Evolutionary conservation across 2,329 filamentous ascomycete genomes (phyloP), one percentile per base, ranked within the genome.

Genomic region (Penicillium sp.): DNA sequence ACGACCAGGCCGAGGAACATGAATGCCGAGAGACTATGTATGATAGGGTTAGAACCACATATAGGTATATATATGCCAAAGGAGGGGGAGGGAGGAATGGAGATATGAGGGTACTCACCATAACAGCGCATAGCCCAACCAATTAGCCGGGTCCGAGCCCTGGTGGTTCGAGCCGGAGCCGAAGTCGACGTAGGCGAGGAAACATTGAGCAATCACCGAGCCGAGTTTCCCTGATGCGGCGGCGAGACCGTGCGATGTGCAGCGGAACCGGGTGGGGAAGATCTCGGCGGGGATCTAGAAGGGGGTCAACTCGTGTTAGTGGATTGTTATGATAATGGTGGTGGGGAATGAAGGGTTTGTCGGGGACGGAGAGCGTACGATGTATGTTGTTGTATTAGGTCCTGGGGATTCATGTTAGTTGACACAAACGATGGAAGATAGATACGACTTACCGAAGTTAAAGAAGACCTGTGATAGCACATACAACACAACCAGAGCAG

Each of bases 191-290:
- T 62, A 66, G 9, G 58, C 56, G 17, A 62, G 44, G 26, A 64
- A 66, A 13, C 55, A 58, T 26, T 66, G 64, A 2, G 61, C 64
- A 7, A 73, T 62, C 44, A 74, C 67, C 3, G 80, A 79, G 6
- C 82, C 82, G 0, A 84, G 67, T 66, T 84, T 84, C 1, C 82
- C 82, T 4, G 73, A 68, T 0, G 81, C 82, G 7, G 82, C 82
- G 5, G 79, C 74, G 55, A 84, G 79, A 23, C 82, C 82, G 65
- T 84, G 80, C 61, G 77, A 80, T 2, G 79, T 80, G 63, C 78
- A 80, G 9, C 82, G 77, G 62, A 83, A 83, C 23, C 77, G 72
- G 0, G 82, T 83, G 1, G 82, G 82, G 61, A 84, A 84, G 46
- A 82, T 75, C 62, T 83, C 82, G 5, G 80, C 81, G 4, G 81